phyloP scores from a whole-genome alignment of 768 basidiomycete genomes.

The Obba rivulosa region DNA sequence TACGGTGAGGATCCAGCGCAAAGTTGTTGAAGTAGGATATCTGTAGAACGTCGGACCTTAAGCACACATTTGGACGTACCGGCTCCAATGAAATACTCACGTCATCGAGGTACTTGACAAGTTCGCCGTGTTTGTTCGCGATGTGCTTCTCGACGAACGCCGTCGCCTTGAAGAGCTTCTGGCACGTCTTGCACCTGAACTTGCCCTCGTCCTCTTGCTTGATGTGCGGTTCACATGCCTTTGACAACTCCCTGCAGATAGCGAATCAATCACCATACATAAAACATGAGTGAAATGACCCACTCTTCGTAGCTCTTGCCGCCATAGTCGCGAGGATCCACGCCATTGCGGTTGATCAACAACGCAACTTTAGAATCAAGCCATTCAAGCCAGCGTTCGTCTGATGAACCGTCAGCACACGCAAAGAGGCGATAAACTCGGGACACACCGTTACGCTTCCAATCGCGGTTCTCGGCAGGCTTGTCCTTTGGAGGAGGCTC shows the following conservation, averaged over 20 bases:
- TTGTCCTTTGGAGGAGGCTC: slow-evolving; percentile 28
- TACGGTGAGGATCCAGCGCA: slow-evolving; percentile 90
- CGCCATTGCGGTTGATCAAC: slow-evolving; percentile 67
- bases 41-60: slow-evolving; percentile 38
- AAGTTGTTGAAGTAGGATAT: slow-evolving; percentile 93
- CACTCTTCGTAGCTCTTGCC: slow-evolving; percentile 90
- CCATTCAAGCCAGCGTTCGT: slow-evolving; percentile 87
- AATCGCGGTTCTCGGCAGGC: slow-evolving; percentile 37
- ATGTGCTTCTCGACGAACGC: slow-evolving; percentile 98
- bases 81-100: slow-evolving; percentile 37
- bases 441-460: slow-evolving; percentile 64
- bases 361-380: slow-evolving; percentile 83
- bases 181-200: slow-evolving; percentile 93
- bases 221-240: slow-evolving; percentile 71
- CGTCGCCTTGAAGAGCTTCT: slow-evolving; percentile 95
- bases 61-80: background rate
- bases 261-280: slow-evolving; percentile 6
- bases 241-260: slow-evolving; percentile 67
- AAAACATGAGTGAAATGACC: slow-evolving; percentile 21
- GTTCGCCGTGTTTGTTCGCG: slow-evolving; percentile 86
- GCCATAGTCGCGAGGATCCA: slow-evolving; percentile 85
- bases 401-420: slow-evolving; percentile 30
- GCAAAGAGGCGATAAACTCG: slow-evolving; percentile 7
- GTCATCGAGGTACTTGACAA: slow-evolving; percentile 79
- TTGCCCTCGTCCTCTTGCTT: slow-evolving; percentile 97